phyloP scores from a whole-genome alignment of 805 yeast genomes.

The Ogataea chonburiensis region DNA sequence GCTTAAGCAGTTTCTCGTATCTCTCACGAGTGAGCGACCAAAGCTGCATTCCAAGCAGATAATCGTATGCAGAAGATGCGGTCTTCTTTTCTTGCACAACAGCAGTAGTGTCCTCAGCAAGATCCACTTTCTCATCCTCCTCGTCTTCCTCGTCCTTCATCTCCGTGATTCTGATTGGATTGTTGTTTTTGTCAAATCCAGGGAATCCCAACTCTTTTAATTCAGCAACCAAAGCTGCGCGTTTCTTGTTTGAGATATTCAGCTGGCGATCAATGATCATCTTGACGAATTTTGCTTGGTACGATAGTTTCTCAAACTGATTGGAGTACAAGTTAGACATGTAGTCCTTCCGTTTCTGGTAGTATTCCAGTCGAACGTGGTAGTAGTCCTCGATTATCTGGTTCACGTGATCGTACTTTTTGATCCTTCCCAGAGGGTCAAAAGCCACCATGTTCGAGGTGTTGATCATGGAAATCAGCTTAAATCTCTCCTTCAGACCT shows the following conservation, averaged over 20 bases:
- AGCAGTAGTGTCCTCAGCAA: slow-evolving; percentile 37
- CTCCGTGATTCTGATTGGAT: slow-evolving; percentile 43
- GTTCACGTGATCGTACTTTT: slow-evolving; percentile 70
- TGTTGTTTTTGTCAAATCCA: slow-evolving; percentile 67
- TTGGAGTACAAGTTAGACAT: slow-evolving; percentile 66
- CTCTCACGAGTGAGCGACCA: slow-evolving; percentile 92
- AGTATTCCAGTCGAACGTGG: slow-evolving; percentile 80
- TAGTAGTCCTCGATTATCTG: slow-evolving; percentile 85
- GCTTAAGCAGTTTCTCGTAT: slow-evolving; percentile 74
- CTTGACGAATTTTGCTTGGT: slow-evolving; percentile 89
- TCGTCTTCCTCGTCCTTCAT: slow-evolving; percentile 41
- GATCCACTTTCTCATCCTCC: slow-evolving; percentile 39
- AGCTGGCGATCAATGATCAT: slow-evolving; percentile 78
- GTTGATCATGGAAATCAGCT: slow-evolving; percentile 64
- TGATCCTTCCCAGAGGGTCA: slow-evolving; percentile 84
- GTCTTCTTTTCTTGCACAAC: slow-evolving; percentile 45
- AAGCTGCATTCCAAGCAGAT: slow-evolving; percentile 85
- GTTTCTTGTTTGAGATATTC: slow-evolving; percentile 70
- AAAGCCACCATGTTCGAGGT: slow-evolving; percentile 93
- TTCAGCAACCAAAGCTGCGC: slow-evolving; percentile 60
- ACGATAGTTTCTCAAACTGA: slow-evolving; percentile 69
- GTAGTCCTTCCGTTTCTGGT: slow-evolving; percentile 86
- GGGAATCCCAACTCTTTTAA: slow-evolving; percentile 69
- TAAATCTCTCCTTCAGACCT: slow-evolving; percentile 85
- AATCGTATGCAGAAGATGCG: slow-evolving; percentile 70